Percentiles rank a stretch among this genome's conserved stretches.
These are phyloP conservation scores for Isoetes engelmannii DNA, from an alignment of 83 land plant genomes.

Conservation along the genomic window DNA sequence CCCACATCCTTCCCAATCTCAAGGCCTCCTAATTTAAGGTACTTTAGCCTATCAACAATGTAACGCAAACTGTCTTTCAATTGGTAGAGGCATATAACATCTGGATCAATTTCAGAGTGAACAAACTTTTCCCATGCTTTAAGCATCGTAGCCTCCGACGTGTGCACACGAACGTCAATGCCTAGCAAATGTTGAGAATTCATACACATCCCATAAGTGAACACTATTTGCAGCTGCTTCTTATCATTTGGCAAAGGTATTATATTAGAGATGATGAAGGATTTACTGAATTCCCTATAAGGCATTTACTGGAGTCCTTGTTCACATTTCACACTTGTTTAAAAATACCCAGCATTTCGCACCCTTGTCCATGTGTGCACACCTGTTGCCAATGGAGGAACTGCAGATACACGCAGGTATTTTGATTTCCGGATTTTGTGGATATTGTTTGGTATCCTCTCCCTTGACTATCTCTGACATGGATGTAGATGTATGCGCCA, in stretches of 20 bases:
- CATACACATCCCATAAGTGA: constrained; percentile 18
- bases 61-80: constrained; percentile 36
- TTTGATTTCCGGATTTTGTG: constrained; percentile 4
- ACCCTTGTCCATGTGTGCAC: no score
- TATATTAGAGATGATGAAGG: constrained; percentile 25
- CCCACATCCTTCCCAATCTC: constrained; percentile 31
- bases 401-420: constrained; percentile 28
- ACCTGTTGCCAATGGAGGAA: constrained; percentile 17
- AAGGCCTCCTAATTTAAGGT: constrained; percentile 26
- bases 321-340: no score
- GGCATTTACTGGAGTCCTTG: constrained; percentile 11
- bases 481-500: constrained; percentile 24
- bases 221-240: constrained; percentile 12
- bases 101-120: constrained; percentile 28
- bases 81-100: constrained; percentile 32
- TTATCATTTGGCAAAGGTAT: constrained; percentile 10
- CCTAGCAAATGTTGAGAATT: constrained; percentile 14
- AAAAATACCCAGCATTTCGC: no score
- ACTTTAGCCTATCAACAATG: constrained; percentile 25
- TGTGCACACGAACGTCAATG: constrained; percentile 17
- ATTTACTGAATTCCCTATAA: constrained; percentile 18
- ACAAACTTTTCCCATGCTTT: constrained; percentile 29
- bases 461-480: background rate
- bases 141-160: constrained; percentile 25
- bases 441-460: background rate